Evolutionary conservation across 345 rosid genomes (phyloP).

Genomic region (Hypericum androsaemum): DNA sequence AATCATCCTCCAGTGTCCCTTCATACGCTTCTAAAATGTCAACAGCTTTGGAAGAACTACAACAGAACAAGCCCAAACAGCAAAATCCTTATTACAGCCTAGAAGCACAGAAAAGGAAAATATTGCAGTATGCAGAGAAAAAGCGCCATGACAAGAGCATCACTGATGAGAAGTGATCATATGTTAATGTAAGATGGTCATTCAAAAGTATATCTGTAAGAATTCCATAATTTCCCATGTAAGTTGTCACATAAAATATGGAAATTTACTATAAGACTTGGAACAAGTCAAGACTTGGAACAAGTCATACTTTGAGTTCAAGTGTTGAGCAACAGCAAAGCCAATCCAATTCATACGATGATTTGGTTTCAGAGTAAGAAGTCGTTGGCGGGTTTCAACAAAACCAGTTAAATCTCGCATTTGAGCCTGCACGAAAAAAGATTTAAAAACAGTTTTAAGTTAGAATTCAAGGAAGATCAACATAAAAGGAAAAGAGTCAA

Average conservation of each 20-base stretch:
- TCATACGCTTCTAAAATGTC: constrained; percentile 97
- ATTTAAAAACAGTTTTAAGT: neutral
- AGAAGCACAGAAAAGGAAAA: too few relatives aligned
- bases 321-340: constrained; percentile 94
- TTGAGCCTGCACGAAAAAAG: constrained; percentile 62
- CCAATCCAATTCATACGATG: constrained; percentile 99
- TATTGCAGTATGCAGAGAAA: too few relatives aligned
- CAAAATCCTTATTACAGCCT: too few relatives aligned
- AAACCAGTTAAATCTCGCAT: constrained; percentile 96
- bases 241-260: neutral
- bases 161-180: too few relatives aligned
- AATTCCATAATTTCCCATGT: too few relatives aligned
- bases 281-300: constrained; percentile 20
- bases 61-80: constrained; percentile 6
- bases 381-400: constrained; percentile 95
- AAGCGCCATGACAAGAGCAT: too few relatives aligned
- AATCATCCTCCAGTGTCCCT: constrained; percentile 97
- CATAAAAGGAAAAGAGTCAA: neutral
- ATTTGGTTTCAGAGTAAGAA: constrained; percentile 85
- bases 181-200: too few relatives aligned
- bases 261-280: constrained; percentile 7
- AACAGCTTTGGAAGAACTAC: constrained; percentile 86
- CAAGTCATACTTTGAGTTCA: constrained; percentile 61
- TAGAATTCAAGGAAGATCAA: neutral
- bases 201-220: too few relatives aligned